Base-by-base conservation (phyloP, 805 yeast genomes). In the Saccharomycopsis schoenii region DNA sequence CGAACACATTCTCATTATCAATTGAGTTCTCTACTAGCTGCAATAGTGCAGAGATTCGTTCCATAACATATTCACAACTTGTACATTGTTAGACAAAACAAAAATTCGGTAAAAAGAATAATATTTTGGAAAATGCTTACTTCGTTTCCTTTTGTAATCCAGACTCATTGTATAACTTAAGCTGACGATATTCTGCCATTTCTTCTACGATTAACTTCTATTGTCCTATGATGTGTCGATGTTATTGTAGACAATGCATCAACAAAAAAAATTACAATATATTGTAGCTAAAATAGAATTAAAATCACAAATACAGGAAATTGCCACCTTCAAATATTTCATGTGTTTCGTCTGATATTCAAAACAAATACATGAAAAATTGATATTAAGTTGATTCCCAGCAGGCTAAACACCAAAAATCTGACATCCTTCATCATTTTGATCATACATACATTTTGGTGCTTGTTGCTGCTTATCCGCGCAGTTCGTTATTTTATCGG, bases 1-100 rank as follows among this genome's bases (percentile, higher is more conserved):
- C 60, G 21, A 24, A 5, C 12, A 58, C 59, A 34, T 58, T 50
- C 15, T 61, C 63, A 17, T 58, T 58, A 15, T 54, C 36, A 10
- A 61, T 21, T 11, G 63, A 54, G 29, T 58, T 61, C 37, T 61
- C 63, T 40, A 58, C 41, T 19, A 61, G 25, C n/a, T 50, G 42
- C 15, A 61, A n/a, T 6, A 58, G 21, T 15, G 58, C 51, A 5
- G 55, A 54, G 37, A 61, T 50, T 37, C 40, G 36, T 17, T 54
- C 52, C 14, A 24, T 24, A 2, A 57, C 34, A 42, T 9, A 42
- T 42, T 42, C 25, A 17, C 50, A 4, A 6, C 24, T n/a, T 11
- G 25, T 17, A 17, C 17, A 17, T 17, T 42, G 12, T 42, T 17
- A 19, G 14, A 40, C 11, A n/a, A 17, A 15, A 42, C 9, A 19